Conservation (phyloP, 805 yeast species). For the Nakazawaea ambrosiae region DNA sequence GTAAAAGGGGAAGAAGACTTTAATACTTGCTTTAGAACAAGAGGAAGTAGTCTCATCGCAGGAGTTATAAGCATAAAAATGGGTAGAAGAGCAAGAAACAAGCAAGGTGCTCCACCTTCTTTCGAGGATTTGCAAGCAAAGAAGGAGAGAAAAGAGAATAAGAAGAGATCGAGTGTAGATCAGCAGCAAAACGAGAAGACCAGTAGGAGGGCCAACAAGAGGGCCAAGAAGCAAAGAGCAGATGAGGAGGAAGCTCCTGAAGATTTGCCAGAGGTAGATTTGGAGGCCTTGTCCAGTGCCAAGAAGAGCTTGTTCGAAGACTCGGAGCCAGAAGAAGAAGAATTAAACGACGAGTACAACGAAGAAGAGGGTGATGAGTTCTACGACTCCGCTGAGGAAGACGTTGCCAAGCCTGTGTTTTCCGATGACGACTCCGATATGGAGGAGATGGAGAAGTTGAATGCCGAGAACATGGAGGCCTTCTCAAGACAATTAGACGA, state of each 20-base stretch:
- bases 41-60: too few species aligned
- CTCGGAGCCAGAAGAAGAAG: slow-evolving; percentile 45
- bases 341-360: slow-evolving; percentile 24
- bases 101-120: slow-evolving; percentile 89
- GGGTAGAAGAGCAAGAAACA: slow-evolving; percentile 93
- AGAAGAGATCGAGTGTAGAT: too few species aligned
- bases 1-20: too few species aligned
- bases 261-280: slow-evolving; percentile 58
- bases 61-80: slow-evolving; percentile 29
- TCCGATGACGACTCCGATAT: slow-evolving; percentile 68
- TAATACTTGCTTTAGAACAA: too few species aligned
- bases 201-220: slow-evolving; percentile 18
- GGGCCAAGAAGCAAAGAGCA: slow-evolving; percentile 18
- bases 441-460: slow-evolving; percentile 61
- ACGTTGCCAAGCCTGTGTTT: slow-evolving; percentile 62
- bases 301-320: slow-evolving; percentile 75
- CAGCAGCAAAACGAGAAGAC: slow-evolving; percentile 21
- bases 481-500: slow-evolving; percentile 62
- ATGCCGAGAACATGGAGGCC: slow-evolving; percentile 80
- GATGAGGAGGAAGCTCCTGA: slow-evolving; percentile 35
- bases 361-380: slow-evolving; percentile 35
- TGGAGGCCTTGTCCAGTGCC: slow-evolving; percentile 59
- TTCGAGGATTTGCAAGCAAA: slow-evolving; percentile 68
- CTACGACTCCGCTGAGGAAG: slow-evolving; percentile 60
- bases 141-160: slow-evolving; percentile 33